Evolutionary conservation across 306 rosid species (phyloP), one percentile per base, ranked within the genome.

Genomic region (Trifolium dubium): DNA sequence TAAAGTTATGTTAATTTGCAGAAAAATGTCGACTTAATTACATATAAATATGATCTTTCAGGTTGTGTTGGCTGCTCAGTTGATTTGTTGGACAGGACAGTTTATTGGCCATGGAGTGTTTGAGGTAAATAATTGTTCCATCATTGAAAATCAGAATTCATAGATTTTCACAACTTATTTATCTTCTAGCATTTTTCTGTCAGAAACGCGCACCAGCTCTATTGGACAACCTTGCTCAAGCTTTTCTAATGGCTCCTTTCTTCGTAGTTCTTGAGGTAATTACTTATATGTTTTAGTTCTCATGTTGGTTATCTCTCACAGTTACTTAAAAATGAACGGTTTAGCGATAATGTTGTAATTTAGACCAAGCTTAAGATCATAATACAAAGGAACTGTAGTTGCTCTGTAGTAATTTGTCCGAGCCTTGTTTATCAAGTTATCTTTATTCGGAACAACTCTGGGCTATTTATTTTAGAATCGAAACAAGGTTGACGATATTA

Each of bases 181-280:
- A 23, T 75, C 54, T 69, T 69, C 5, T 53, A 13, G 3, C 10
- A 29, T 58, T 55, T 12, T 51, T 28, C 39, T 74, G n/a, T 66
- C 53, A 94, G 98, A 89, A 88, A 94, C 92, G 95, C 49, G 96
- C 96, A 43, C 98, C 98, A 2, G 97, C 97, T 80, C 89, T 92
- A 41, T 76, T 89, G 64, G 96, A 94, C 86, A 94, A 94, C 80
- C 95, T 92, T 63, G 83, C 72, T 9, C 97, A 94, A 86, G 97
- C 96, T 46, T 86, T 94, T 71, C 84, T 94, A 17, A 89, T 91
- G 97, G 96, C 92, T 69, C 98, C 98, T 64, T 94, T 84, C 85
- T 87, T 87, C 46, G 96, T 89, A 30, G 13, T 92, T 79, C 84
- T 92, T 54, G 98, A 92, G 98, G 96, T 90, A 77, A 67, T 43